phyloP scores from a whole-genome alignment of 148 eudicot genomes.

The Cornus florida region DNA sequence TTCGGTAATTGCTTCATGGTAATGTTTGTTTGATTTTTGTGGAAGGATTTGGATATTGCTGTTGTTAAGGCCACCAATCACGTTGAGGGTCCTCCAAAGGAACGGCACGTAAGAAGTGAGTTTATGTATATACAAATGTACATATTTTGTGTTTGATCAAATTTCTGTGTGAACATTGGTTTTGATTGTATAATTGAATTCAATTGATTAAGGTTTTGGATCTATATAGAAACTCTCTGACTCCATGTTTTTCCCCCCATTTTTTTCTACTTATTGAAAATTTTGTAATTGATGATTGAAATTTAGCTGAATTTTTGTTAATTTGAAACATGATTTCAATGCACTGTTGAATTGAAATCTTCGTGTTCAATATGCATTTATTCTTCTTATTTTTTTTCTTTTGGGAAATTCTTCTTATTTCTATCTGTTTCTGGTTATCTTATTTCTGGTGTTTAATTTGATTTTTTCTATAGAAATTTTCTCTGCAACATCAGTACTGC shows the following conservation, averaged over 20 bases:
- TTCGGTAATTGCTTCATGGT: background rate
- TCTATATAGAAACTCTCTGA: background rate
- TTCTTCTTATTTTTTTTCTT: too few species aligned
- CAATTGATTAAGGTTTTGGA: background rate
- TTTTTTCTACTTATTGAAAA: background rate
- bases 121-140: background rate
- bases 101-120: constrained; percentile 91
- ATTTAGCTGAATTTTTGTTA: background rate
- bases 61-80: constrained; percentile 97
- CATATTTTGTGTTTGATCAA: background rate
- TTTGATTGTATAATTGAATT: background rate
- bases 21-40: background rate
- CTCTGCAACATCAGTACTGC: constrained; percentile 67
- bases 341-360: background rate
- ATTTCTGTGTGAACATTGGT: background rate
- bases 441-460: background rate
- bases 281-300: background rate
- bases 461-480: constrained; percentile 51
- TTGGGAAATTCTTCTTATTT: background rate
- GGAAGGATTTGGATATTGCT: constrained; percentile 92
- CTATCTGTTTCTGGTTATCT: background rate
- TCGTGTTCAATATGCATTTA: background rate
- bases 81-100: constrained; percentile 88
- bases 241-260: background rate
- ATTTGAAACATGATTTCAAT: background rate